A percentile compares a stretch with the other conserved stretches of the same genome.
phyloP scores from a whole-genome alignment of 805 yeast species.

The Ogataea corticis region DNA sequence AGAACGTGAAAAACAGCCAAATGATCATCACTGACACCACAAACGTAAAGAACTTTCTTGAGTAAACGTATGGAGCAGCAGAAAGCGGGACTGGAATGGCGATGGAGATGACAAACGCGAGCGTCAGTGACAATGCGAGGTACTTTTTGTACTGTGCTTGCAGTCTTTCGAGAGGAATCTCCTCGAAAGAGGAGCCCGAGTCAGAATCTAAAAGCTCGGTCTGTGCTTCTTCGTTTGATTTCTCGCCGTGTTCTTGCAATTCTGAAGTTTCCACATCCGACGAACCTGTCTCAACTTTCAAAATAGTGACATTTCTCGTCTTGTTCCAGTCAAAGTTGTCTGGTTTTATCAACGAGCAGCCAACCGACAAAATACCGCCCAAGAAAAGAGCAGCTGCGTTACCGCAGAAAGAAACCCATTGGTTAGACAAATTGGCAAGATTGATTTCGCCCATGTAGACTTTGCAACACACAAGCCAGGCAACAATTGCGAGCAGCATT shows the following conservation, averaged over 20 bases:
- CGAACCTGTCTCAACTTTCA: neutral
- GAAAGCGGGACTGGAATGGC: slow-evolving; percentile 38
- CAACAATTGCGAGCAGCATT: slow-evolving; percentile 44
- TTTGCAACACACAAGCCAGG: slow-evolving; percentile 37
- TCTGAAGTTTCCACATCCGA: neutral
- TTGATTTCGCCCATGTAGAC: slow-evolving; percentile 37
- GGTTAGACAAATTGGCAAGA: slow-evolving; percentile 35
- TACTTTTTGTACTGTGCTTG: slow-evolving; percentile 6
- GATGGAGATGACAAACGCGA: slow-evolving; percentile 24
- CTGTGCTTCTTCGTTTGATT: neutral
- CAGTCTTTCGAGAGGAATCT: slow-evolving; percentile 5
- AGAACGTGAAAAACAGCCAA: slow-evolving; percentile 36
- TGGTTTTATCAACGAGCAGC: slow-evolving; percentile 32
- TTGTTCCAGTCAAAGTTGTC: slow-evolving; percentile 39
- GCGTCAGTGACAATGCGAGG: slow-evolving; percentile 22
- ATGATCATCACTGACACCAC: slow-evolving; percentile 29
- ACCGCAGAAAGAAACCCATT: slow-evolving; percentile 45
- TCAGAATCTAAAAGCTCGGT: neutral
- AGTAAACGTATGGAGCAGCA: slow-evolving; percentile 37
- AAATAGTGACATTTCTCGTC: slow-evolving; percentile 4
- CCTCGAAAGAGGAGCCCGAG: slow-evolving; percentile 1
- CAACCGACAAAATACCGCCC: slow-evolving; percentile 38
- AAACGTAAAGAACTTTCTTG: slow-evolving; percentile 34
- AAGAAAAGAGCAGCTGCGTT: slow-evolving; percentile 38
- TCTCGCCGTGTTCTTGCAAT: neutral